These are phyloP conservation scores for Leccinum truebloodii DNA, from an alignment of 768 basidiomycete genomes.

Conservation along the genomic window DNA sequence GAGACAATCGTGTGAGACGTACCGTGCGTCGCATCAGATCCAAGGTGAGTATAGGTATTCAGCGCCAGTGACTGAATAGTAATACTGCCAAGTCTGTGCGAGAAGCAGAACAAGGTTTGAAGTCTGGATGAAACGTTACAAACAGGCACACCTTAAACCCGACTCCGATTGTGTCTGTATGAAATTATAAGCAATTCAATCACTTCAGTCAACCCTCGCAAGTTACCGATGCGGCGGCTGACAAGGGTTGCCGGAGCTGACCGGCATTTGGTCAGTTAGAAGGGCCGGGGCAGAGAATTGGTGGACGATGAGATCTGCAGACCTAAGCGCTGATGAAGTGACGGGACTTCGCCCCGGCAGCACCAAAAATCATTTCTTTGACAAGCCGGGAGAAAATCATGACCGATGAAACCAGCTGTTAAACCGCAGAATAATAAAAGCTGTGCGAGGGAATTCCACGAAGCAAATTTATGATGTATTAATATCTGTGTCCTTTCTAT, in stretches of 20 bases:
- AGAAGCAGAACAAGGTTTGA: slow-evolving; percentile 25
- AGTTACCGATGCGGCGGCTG: slow-evolving; percentile 11
- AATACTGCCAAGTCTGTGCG: neutral
- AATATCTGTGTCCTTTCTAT: slow-evolving; percentile 17
- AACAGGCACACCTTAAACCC: slow-evolving; percentile 28
- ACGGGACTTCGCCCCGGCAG: neutral
- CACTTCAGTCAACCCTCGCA: slow-evolving; percentile 20
- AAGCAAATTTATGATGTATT: slow-evolving; percentile 16
- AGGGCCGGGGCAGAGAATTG: neutral
- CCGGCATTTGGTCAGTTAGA: neutral
- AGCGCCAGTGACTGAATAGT: neutral
- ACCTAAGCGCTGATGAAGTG: neutral
- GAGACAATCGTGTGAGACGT: slow-evolving; percentile 12
- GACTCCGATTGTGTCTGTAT: slow-evolving; percentile 14
- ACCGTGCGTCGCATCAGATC: slow-evolving; percentile 9
- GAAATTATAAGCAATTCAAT: slow-evolving; percentile 29
- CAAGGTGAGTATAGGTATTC: slow-evolving; percentile 1
- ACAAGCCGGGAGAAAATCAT: neutral
- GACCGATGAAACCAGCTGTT: neutral
- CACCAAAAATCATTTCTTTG: neutral
- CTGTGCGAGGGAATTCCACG: slow-evolving; percentile 9
- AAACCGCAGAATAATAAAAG: neutral
- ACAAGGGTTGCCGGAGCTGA: slow-evolving; percentile 9
- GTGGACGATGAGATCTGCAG: neutral
- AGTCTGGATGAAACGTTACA: slow-evolving; percentile 6